Evolutionary conservation across 2,329 filamentous ascomycete genomes (phyloP), one percentile per base, ranked within the genome.

Genomic region (Fusarium sp.): DNA sequence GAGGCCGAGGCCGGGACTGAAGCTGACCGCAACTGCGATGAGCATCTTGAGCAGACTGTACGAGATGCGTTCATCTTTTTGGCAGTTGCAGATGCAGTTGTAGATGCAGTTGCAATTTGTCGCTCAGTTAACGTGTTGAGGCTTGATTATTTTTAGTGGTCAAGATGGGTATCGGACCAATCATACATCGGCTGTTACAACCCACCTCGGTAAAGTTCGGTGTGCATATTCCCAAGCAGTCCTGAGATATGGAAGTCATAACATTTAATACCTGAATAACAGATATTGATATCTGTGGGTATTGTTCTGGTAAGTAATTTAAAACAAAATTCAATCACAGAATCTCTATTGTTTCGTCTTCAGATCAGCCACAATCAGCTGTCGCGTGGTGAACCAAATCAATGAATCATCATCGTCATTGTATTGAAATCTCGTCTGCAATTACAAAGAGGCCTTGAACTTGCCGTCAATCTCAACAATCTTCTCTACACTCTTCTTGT

Each of bases 391-490:
- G 18, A 22, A 16, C 24, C 24, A 6, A 52, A 22, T 52, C 34
- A 29, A 29, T 52, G 50, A 53, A 29, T 53, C 50, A 18, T 45
- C 8, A 47, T 47, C 24, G 25, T 29, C 25, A 29, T 12, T 18
- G 18, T 27, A 24, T 45, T 57, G 42, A 42, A 18, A 57, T 12
- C 15, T 50, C 24, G 14, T 29, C 22, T 22, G 3, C 14, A n/a
- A 34, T 58, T 51, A 68, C 64, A 72, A 25, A 22, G 62, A 58
- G 44, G 68, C 56, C 42, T 68, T 57, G 64, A 78, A 80, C 27
- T 77, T 75, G 20, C 83, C 83, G 64, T 87, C 86, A 27, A 87
- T 79, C 70, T 84, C 80, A 74, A 82, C 79, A 53, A 88, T 82
- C 81, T 84, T 86, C 65, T 82, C 81, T 49, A 83, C 76, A 18